These are phyloP conservation scores for Acacia confusa DNA, from an alignment of 306 rosid species.

Conservation along the genomic window DNA sequence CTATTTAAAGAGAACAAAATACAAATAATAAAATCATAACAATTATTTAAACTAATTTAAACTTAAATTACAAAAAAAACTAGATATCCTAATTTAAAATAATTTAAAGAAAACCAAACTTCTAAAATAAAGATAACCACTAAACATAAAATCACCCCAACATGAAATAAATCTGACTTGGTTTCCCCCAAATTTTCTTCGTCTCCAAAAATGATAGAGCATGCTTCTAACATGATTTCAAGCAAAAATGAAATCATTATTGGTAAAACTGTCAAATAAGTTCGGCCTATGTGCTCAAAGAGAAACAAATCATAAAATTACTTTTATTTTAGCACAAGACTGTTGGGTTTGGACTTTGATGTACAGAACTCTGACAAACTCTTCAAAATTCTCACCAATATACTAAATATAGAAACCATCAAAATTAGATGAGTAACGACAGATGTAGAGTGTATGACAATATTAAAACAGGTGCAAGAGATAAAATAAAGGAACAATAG, in stretches of 20 bases:
- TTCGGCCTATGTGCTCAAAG: not conserved
- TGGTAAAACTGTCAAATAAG: not conserved
- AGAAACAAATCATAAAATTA: not conserved
- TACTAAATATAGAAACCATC: not conserved
- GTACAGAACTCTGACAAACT: not conserved
- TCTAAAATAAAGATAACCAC: not conserved
- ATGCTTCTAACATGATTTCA: not conserved
- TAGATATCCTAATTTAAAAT: not conserved
- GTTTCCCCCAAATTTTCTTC: not conserved
- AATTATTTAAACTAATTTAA: no score
- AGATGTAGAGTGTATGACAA: not conserved
- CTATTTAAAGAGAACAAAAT: no score
- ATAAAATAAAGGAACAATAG: not conserved
- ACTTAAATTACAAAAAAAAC: not conserved
- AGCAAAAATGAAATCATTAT: not conserved
- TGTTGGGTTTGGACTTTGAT: not conserved
- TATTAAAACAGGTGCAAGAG: not conserved
- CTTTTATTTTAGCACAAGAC: not conserved
- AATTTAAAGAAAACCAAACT: not conserved
- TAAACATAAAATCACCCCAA: not conserved
- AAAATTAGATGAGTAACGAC: not conserved
- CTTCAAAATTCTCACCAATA: not conserved
- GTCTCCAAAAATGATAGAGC: not conserved
- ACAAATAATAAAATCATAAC: not conserved
- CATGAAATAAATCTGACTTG: not conserved